phyloP scores from a whole-genome alignment of 1,284 basidiomycete genomes.

The Puccinia novopanici region DNA sequence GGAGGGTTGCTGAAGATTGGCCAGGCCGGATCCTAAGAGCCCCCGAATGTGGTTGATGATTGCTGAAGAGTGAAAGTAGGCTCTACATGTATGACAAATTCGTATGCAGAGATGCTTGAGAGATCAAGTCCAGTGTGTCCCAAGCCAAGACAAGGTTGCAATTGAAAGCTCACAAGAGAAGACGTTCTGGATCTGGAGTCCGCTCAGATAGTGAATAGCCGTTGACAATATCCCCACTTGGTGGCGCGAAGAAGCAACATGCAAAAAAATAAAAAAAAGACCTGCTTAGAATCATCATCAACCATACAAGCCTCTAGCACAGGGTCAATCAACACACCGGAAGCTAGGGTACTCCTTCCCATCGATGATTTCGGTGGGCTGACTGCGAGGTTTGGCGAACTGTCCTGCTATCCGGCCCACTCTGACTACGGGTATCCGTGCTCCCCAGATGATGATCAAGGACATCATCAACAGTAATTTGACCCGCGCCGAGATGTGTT shows the following conservation, averaged over 20 bases:
- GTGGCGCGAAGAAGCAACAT: not conserved
- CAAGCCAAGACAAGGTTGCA: slow-evolving; percentile 62
- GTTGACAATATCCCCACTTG: slow-evolving; percentile 88
- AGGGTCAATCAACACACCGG: slow-evolving; percentile 63
- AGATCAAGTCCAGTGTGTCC: not conserved
- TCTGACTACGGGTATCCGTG: slow-evolving; percentile 84
- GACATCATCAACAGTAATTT: slow-evolving; percentile 93
- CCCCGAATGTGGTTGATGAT: slow-evolving; percentile 91
- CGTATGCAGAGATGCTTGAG: not conserved
- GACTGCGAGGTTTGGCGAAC: slow-evolving; percentile 93
- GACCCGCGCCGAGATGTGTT: slow-evolving; percentile 90
- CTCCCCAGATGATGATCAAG: slow-evolving; percentile 90
- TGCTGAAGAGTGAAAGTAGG: slow-evolving; percentile 92
- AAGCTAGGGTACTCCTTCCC: slow-evolving; percentile 67
- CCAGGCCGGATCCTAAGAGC: slow-evolving; percentile 85
- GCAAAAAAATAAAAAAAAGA: not conserved
- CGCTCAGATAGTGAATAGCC: slow-evolving; percentile 73
- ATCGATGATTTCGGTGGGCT: slow-evolving; percentile 68
- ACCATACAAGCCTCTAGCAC: not conserved
- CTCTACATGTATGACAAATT: slow-evolving; percentile 62
- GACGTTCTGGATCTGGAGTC: slow-evolving; percentile 80
- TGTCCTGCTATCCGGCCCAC: slow-evolving; percentile 92
- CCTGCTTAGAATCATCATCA: not conserved
- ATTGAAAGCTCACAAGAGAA: slow-evolving; percentile 64
- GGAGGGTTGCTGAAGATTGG: slow-evolving; percentile 78